These are phyloP conservation scores for Colletotrichum cuscutae DNA, from an alignment of 2,329 filamentous ascomycete genomes.

Conservation along the genomic window DNA sequence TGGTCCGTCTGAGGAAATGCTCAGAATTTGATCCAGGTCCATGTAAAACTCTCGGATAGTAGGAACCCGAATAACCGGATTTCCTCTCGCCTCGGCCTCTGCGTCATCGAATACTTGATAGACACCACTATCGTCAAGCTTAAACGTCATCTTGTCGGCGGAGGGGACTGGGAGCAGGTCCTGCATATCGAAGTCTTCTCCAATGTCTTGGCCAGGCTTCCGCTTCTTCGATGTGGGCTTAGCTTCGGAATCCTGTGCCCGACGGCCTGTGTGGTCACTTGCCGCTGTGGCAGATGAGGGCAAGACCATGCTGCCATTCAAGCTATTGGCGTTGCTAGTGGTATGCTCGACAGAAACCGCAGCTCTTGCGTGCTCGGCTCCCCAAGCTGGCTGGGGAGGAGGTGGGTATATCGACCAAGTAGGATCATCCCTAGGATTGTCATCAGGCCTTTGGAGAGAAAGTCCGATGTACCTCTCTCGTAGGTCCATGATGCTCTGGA, in stretches of 20 bases:
- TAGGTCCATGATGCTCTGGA: constrained; percentile 88
- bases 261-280: constrained; percentile 20
- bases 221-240: constrained; percentile 69
- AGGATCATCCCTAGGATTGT: constrained; percentile 88
- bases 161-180: constrained; percentile 81
- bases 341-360: constrained; percentile 42
- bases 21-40: constrained; percentile 87
- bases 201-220: constrained; percentile 90
- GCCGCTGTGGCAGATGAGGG: constrained; percentile 5
- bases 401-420: constrained; percentile 91
- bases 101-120: constrained; percentile 89
- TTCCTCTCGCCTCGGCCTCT: constrained; percentile 68
- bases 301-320: constrained; percentile 58
- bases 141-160: constrained; percentile 77
- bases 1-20: constrained; percentile 93
- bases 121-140: constrained; percentile 84
- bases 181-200: constrained; percentile 88
- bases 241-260: constrained; percentile 45
- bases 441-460: constrained; percentile 82
- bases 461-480: constrained; percentile 89
- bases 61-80: constrained; percentile 84
- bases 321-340: constrained; percentile 54
- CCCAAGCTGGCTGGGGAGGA: constrained; percentile 91
- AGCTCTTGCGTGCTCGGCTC: constrained; percentile 39
- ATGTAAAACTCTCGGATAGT: constrained; percentile 96